These are phyloP conservation scores for Torulaspora quercuum DNA, from an alignment of 805 yeast genomes.

Conservation along the genomic window DNA sequence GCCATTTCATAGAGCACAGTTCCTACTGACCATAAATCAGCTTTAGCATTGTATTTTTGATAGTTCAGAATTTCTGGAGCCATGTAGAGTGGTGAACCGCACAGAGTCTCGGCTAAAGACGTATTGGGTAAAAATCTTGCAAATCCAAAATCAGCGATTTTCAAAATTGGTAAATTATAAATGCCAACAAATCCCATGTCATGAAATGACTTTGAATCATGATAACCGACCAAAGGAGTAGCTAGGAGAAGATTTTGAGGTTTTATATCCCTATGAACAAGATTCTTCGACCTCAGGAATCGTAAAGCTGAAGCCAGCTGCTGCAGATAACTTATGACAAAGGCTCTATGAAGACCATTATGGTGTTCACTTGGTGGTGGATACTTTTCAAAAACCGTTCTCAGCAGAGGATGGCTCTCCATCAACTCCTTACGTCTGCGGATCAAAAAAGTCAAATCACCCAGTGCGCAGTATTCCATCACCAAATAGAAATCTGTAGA, in stretches of 20 bases:
- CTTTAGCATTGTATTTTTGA: slow-evolving; percentile 95
- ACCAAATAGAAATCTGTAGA: slow-evolving; percentile 76
- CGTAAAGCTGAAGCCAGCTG: slow-evolving; percentile 82
- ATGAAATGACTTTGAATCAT: slow-evolving; percentile 54
- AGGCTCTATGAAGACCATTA: slow-evolving; percentile 73
- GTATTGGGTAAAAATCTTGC: slow-evolving; percentile 92
- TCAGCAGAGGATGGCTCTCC: slow-evolving; percentile 72
- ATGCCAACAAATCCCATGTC: slow-evolving; percentile 64
- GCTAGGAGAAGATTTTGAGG: slow-evolving; percentile 76
- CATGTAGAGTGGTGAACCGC: slow-evolving; percentile 98
- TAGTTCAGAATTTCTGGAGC: slow-evolving; percentile 95
- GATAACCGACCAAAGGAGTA: slow-evolving; percentile 61
- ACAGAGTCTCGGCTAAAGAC: slow-evolving; percentile 91
- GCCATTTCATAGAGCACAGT: slow-evolving; percentile 95
- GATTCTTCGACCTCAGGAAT: slow-evolving; percentile 75
- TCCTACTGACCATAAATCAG: slow-evolving; percentile 97
- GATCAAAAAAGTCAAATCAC: slow-evolving; percentile 87
- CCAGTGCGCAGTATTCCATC: slow-evolving; percentile 96
- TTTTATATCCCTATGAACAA: slow-evolving; percentile 90
- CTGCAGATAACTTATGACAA: slow-evolving; percentile 79
- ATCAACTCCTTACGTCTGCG: slow-evolving; percentile 68
- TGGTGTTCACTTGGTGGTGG: slow-evolving; percentile 72
- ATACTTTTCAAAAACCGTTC: slow-evolving; percentile 69
- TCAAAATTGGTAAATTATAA: slow-evolving; percentile 85
- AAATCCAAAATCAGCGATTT: slow-evolving; percentile 96